Base-by-base conservation (phyloP, 1,139 yeast genomes). In the Candida sp. region DNA sequence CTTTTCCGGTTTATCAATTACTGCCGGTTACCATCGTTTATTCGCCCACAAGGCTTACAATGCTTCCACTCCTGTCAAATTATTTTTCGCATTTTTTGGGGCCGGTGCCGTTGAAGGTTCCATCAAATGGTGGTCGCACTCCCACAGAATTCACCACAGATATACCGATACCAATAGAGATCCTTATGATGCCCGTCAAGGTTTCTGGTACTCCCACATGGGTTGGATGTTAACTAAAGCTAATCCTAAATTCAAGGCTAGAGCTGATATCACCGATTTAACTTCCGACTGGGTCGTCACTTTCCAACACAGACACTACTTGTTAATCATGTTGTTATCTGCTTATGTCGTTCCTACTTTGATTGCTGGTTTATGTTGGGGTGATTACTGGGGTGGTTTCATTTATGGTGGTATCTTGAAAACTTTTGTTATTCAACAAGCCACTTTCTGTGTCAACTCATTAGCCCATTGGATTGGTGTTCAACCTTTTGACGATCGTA, bases 81-180 rank as follows among this genome's bases (percentile, higher is more conserved):
- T 88, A 38, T 77, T 86, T 56, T 84, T 77, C 57, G 95, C 96
- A 37, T 70, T 89, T 39, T 86, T 87, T 53, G 99, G 99, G 46
- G 95, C 96, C 38, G 96, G 96, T 45, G 88, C 97, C 45, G 90
- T 89, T 46, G 96, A 93, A 70, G 99, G 99, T 53, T 90, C 97
- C 41, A 85, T 91, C 66, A 90, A 93, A 71, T 95, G 99, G 99
- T 93, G 99, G 99, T 84, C 95, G 43, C 97, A 93, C 64, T 86
- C 95, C 44, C 99, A 93, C 74, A 84, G 99, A 75, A 81, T 95
- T 51, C 99, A 93, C 72, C 99, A 93, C 75, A 81, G 99, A 70
- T 93, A 86, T 75, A 93, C 98, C 12, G 99, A 93, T 70, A 93
- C 99, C 39, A 77, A 82, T 50, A 86, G 96, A 77, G 99, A 93